These are phyloP conservation scores for Cutaneotrichosporon curvatum DNA, from an alignment of 1,284 basidiomycete species.

Conservation along the genomic window DNA sequence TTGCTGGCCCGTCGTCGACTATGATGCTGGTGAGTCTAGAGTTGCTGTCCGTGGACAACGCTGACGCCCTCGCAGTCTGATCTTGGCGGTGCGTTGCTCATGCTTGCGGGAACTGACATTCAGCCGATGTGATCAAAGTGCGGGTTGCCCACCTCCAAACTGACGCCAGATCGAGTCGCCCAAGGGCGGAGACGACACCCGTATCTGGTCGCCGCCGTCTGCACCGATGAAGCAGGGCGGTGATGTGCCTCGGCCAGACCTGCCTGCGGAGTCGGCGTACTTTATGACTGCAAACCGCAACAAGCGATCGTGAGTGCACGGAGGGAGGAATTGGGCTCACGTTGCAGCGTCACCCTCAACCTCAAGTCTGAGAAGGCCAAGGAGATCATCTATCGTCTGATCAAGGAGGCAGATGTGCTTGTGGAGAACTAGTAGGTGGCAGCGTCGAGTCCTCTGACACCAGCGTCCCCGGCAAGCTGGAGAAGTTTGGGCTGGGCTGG, in stretches of 20 bases:
- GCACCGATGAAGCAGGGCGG: conserved; percentile 51
- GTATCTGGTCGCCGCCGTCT: conserved; percentile 72
- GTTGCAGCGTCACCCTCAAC: conserved; percentile 64
- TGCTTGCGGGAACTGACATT: not conserved
- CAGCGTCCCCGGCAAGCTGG: conserved; percentile 61
- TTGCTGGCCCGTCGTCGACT: conserved; percentile 82
- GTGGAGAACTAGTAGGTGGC: conserved; percentile 72
- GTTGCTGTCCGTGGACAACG: conserved; percentile 35
- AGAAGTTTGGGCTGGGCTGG: conserved; percentile 75
- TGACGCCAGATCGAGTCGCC: conserved; percentile 64
- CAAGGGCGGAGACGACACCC: conserved; percentile 76
- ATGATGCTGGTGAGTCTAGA: conserved; percentile 73
- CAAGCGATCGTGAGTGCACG: conserved; percentile 58
- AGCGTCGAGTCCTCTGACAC: not conserved
- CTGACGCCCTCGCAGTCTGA: conserved; percentile 24
- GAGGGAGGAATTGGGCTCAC: conserved; percentile 7
- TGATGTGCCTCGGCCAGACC: conserved; percentile 51
- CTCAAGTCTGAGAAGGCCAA: conserved; percentile 72
- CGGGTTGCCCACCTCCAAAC: conserved; percentile 9
- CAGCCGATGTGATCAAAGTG: conserved; percentile 80
- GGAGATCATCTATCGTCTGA: conserved; percentile 67
- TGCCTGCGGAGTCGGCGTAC: conserved; percentile 87
- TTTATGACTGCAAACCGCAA: conserved; percentile 84
- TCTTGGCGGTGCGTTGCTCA: conserved; percentile 20
- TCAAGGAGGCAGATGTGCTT: conserved; percentile 71